Percentiles rank a stretch among this genome's conserved stretches.
These are phyloP conservation scores for Cyclostephanos invisitatus DNA, from an alignment of 108 stramenopile species.

Conservation along the genomic window DNA sequence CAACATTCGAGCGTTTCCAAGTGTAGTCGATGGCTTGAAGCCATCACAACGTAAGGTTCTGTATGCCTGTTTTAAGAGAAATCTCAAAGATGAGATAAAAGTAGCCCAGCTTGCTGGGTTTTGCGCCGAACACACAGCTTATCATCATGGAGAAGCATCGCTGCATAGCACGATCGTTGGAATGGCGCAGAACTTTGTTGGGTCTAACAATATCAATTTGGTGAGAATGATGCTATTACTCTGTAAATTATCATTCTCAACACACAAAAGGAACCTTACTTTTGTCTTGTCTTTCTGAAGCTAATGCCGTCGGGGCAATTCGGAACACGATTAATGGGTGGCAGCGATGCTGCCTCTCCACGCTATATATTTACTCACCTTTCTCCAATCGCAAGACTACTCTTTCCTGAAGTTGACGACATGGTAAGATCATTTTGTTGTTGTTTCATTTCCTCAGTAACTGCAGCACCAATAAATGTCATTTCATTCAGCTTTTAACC, in stretches of 20 bases:
- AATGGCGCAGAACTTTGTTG: constrained; percentile 96
- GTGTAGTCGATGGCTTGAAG: constrained; percentile 89
- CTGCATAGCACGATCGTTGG: constrained; percentile 92
- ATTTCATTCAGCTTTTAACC: constrained; percentile 47
- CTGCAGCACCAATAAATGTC: neutral
- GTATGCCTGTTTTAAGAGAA: constrained; percentile 89
- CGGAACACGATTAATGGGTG: constrained; percentile 88
- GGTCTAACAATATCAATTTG: constrained; percentile 89
- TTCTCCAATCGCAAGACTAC: constrained; percentile 63
- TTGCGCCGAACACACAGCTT: constrained; percentile 91
- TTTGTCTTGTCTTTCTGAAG: constrained; percentile 13
- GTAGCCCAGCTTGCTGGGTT: constrained; percentile 93
- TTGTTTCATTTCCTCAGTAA: neutral
- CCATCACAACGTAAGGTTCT: constrained; percentile 94
- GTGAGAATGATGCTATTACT: neutral
- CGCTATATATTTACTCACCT: constrained; percentile 93
- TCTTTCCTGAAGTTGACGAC: constrained; percentile 90
- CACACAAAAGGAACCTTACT: neutral
- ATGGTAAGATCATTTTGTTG: neutral
- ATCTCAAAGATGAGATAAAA: constrained; percentile 87
- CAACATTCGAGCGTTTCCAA: constrained; percentile 82
- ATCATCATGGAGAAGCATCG: constrained; percentile 95
- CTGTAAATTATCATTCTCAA: no score
- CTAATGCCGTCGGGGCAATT: constrained; percentile 90
- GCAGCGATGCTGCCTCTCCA: constrained; percentile 89